Evolutionary conservation across 768 basidiomycete species (phyloP).

Genomic region (Dentipellis sp.): DNA sequence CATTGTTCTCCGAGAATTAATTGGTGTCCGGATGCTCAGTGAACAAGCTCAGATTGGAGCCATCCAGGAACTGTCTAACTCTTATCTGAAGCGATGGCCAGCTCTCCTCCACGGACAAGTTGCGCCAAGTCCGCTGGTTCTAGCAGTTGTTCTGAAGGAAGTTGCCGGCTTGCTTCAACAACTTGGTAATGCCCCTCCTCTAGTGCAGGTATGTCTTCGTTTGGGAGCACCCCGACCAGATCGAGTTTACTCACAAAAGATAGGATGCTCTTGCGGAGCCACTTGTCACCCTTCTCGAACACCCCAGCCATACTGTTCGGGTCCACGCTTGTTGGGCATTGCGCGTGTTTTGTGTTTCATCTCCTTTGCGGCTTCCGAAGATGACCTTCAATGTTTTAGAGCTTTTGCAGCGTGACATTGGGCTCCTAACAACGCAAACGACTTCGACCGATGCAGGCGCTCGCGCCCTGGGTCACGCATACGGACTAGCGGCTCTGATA

Average conservation of each 20-base stretch:
- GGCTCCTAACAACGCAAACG: slow-evolving; percentile 59
- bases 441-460: slow-evolving; percentile 61
- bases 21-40: slow-evolving; percentile 81
- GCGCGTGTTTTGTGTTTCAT: slow-evolving; percentile 83
- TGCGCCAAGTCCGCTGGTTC: slow-evolving; percentile 54
- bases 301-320: slow-evolving; percentile 83
- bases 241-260: background rate
- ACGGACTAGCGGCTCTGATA: slow-evolving; percentile 82
- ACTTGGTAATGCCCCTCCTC: slow-evolving; percentile 85
- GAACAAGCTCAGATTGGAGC: slow-evolving; percentile 93
- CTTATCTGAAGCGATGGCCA: slow-evolving; percentile 87
- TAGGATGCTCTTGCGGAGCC: slow-evolving; percentile 80
- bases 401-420: slow-evolving; percentile 76
- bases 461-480: slow-evolving; percentile 79
- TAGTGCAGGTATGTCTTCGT: slow-evolving; percentile 54
- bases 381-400: slow-evolving; percentile 71
- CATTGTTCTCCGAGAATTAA: slow-evolving; percentile 73
- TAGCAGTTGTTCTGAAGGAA: slow-evolving; percentile 73
- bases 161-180: slow-evolving; percentile 80
- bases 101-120: slow-evolving; percentile 83
- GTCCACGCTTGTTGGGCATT: slow-evolving; percentile 83
- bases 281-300: slow-evolving; percentile 72
- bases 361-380: slow-evolving; percentile 77
- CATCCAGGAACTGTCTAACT: slow-evolving; percentile 74
- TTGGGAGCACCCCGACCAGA: background rate